Evolutionary conservation across 1,139 yeast species (phyloP), one percentile per base, ranked within the genome.

Genomic region (Saccharomyces pastorianus): DNA sequence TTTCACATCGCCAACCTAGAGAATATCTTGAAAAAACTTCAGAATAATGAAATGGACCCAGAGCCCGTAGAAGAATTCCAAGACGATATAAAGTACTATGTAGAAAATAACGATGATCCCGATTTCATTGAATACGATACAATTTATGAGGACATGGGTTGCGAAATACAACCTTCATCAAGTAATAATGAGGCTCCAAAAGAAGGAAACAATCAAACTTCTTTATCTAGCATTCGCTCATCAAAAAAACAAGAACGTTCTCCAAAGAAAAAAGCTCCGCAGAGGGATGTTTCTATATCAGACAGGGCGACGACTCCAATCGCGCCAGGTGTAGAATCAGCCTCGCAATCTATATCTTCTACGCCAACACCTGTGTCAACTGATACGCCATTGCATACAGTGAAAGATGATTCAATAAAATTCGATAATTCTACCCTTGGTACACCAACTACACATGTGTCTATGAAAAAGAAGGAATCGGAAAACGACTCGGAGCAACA

Each of bases 81-180:
- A 65, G 99, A 95, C 56, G 98, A 93, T 69, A 87, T 95, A 67
- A 89, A 82, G 62, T 93, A 91, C 71, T 93, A 90, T 69, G 96
- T 95, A 48, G 98, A 93, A 59, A 88, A 93, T 59, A 95, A 93
- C 67, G 95, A 88, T 71, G 97, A 90, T 55, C 96, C 85, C n/a
- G 96, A 91, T 65, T 95, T 90, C 70, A 88, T 93, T 26, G 98
- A 93, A 66, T 96, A 93, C 70, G 98, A 93, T 64, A 93, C 90
- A 38, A 83, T 93, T 59, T 93, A 93, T 68, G 98, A 93, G 62
- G 90, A 84, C 56, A 78, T 93, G 60, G 93, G 88, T 53, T 78
- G 78, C 55, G 80, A 76, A 52, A 72, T 74, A 47, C 76, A 76
- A 55, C 73, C 73, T 59, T 74, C 74, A 31, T 73, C 70, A 11